Evolutionary conservation across 208 protist species (phyloP), one percentile per base, ranked within the genome.

Genomic region (Acanthamoeba castellanii): DNA sequence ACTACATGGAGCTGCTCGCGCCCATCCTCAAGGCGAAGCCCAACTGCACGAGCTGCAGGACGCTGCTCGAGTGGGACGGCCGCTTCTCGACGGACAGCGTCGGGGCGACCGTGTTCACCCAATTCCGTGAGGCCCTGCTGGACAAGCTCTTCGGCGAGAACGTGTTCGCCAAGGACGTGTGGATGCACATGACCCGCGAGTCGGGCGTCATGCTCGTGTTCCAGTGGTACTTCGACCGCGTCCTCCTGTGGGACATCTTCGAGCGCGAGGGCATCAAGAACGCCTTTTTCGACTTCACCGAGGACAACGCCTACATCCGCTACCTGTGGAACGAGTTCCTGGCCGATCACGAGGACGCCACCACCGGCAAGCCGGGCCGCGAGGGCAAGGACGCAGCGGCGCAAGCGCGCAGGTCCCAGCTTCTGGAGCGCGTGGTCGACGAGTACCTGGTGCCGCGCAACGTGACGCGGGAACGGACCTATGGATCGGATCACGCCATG

Each of bases 201-300:
- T 45, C 88, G 13, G 52, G 52, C 1, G n/a, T 76, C 34, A 30
- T 93, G 42, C 64, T 78, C 34, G 88, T 78, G 3, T 93, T 81
- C 64, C 88, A 93, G 32, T 93, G 64, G 66, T 93, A 93, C 64
- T 93, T 93, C 76, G 88, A 93, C 42, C 57, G 88, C 27, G 47
- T 93, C 42, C 42, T 93, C 42, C 88, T 93, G 82, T 66, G 57
- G 47, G 82, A 90, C 82, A 90, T 90, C 37, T 90, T 68, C 32
- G 52, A 90, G 82, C 82, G 57, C 9, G 82, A 55, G 42, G 82
- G 82, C 47, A 34, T 90, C 82, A 68, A 59, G 57, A 45, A 13
- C 25, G 32, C 47, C 52, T 59, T 32, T 16, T 90, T 52, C 27
- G 82, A 90, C 57, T 66, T 90, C 25, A 8, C 52, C 50, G n/a